Base-by-base conservation (phyloP, 148 eudicot genomes). In the Diospyros kaki region DNA sequence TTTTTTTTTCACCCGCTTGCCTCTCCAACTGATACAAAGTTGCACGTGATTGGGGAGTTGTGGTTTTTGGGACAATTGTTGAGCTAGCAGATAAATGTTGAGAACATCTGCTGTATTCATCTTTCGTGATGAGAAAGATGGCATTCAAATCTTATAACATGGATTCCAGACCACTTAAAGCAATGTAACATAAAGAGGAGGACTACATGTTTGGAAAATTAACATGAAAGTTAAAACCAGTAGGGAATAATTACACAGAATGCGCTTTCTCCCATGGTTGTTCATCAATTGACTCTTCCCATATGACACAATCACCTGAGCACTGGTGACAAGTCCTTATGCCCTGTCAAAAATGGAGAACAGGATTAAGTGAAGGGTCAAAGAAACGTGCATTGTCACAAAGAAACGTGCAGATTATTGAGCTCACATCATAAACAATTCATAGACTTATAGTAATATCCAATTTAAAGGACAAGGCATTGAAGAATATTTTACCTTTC, bases 211-310 rank as follows among this genome's bases (percentile, higher is more conserved):
- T 13, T 53, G 46, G 50, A 9, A 48, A 59, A 59, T 61, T 4
- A 39, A 38, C 41, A 61, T 39, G 42, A 46, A 72, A 44, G 46
- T 5, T 15, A 38, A 48, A 71, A 71, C 6, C 28, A 44, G 44
- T 17, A 51, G 42, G 10, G 14, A 58, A 69, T 54, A 54, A 56
- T 74, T 89, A 92, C 99, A 83, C 77, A 40, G 94, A 93, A 28
- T 93, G 99, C 56, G 94, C 99, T 75, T 88, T 89, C 81, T 93
- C 99, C 99, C 99, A 95, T 48, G 99, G 99, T 66, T 58, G 85
- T 81, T 96, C 99, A 81, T 93, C 98, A 63, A 93, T 85, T 10
- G 89, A 88, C 81, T 96, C 99, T 81, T 93, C 93, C 99, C 99
- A 96, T 55, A 96, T 87, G 60, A 96, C 99, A 83, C 97, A 84